phyloP scores from a whole-genome alignment of 352 stramenopile species.

The Phytophthora rubi region DNA sequence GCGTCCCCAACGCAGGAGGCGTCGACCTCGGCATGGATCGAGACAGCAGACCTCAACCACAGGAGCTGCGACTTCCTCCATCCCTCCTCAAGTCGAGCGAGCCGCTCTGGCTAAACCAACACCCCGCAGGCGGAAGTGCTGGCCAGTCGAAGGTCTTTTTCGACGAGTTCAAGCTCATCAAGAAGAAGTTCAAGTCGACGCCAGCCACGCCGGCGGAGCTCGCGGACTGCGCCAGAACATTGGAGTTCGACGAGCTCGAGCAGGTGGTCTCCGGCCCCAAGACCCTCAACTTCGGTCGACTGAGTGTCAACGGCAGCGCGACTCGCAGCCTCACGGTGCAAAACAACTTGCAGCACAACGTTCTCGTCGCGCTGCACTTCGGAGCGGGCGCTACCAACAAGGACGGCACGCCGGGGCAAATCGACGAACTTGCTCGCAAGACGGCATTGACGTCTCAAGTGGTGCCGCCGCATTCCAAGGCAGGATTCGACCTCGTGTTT shows the following conservation, averaged over 20 bases:
- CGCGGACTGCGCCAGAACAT: slow-evolving; percentile 72
- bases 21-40: slow-evolving; percentile 65
- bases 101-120: slow-evolving; percentile 68
- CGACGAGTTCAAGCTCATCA: slow-evolving; percentile 91
- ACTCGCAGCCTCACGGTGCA: slow-evolving; percentile 86
- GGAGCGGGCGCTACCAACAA: slow-evolving; percentile 12
- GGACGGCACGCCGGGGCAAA: slow-evolving; percentile 24
- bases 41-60: slow-evolving; percentile 58
- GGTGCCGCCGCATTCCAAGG: slow-evolving; percentile 74
- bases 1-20: slow-evolving; percentile 27
- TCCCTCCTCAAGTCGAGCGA: slow-evolving; percentile 49
- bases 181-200: slow-evolving; percentile 91
- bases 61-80: slow-evolving; percentile 49
- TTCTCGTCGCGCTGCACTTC: slow-evolving; percentile 73
- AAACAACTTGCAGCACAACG: slow-evolving; percentile 88
- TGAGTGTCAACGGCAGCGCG: slow-evolving; percentile 87
- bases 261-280: slow-evolving; percentile 70
- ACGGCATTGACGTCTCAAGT: slow-evolving; percentile 81
- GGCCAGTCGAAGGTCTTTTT: slow-evolving; percentile 56
- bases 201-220: slow-evolving; percentile 92
- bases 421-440: slow-evolving; percentile 69
- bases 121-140: slow-evolving; percentile 18
- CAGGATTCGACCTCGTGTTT: slow-evolving; percentile 93
- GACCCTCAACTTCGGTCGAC: slow-evolving; percentile 91
- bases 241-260: slow-evolving; percentile 86